Evolutionary conservation across 164 flowering plant genomes (phyloP).

Genomic region (Tetrastigma voinierianum): DNA sequence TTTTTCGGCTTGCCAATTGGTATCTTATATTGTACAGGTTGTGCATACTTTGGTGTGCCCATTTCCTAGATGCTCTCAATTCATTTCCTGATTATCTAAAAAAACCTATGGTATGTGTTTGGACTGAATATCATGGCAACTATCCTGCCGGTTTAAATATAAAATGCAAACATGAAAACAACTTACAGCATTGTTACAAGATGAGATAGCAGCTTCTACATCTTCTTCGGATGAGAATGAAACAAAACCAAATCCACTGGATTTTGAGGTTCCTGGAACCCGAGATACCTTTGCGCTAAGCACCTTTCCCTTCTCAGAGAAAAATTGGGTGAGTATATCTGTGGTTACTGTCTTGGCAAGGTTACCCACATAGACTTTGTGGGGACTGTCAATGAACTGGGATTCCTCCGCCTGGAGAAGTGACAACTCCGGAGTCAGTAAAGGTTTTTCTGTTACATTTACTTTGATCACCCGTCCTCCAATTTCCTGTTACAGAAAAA

Average conservation of each 20-base stretch:
- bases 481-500: conserved; percentile 51
- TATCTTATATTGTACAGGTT: too few species aligned
- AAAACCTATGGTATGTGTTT: background rate
- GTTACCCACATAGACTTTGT: conserved; percentile 98
- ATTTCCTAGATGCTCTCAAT: too few species aligned
- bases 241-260: conserved; percentile 89
- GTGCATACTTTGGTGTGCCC: too few species aligned
- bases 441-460: conserved; percentile 85
- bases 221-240: conserved; percentile 87
- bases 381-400: conserved; percentile 74
- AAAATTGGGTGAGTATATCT: conserved; percentile 58
- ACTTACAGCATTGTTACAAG: conserved; percentile 78
- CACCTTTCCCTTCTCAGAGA: conserved; percentile 83
- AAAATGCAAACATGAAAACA: background rate
- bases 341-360: conserved; percentile 85
- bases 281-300: conserved; percentile 83
- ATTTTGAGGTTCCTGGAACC: conserved; percentile 85
- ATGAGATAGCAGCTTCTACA: conserved; percentile 77
- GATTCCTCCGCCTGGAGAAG: conserved; percentile 72
- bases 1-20: too few species aligned
- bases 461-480: conserved; percentile 90
- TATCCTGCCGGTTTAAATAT: too few species aligned
- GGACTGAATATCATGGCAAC: background rate
- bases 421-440: conserved; percentile 37
- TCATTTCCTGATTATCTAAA: too few species aligned